Percentiles rank a stretch among this genome's conserved stretches.
phyloP scores from a whole-genome alignment of 2,329 filamentous ascomycete genomes.

The Alternaria sp. region DNA sequence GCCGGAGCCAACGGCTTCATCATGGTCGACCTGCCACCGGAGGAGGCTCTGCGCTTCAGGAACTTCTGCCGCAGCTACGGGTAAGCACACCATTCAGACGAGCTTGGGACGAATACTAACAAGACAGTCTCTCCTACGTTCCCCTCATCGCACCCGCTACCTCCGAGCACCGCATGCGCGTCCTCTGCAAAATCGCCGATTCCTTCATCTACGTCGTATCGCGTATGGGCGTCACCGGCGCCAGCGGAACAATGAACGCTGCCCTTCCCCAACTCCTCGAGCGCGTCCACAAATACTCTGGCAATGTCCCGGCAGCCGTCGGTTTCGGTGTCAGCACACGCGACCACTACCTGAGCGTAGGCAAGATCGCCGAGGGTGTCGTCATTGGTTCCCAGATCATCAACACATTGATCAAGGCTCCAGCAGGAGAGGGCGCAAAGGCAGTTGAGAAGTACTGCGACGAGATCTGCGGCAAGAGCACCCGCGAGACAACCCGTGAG shows the following conservation, averaged over 20 bases:
- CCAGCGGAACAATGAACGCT: slow-evolving; percentile 79
- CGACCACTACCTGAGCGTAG: slow-evolving; percentile 89
- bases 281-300: slow-evolving; percentile 90
- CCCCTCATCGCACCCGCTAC: slow-evolving; percentile 96
- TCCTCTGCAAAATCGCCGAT: slow-evolving; percentile 94
- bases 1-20: slow-evolving; percentile 96
- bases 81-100: slow-evolving; percentile 53
- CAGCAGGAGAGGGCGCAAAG: slow-evolving; percentile 69
- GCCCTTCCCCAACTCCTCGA: slow-evolving; percentile 81
- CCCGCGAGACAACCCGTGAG: slow-evolving; percentile 64
- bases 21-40: slow-evolving; percentile 91
- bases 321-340: slow-evolving; percentile 96
- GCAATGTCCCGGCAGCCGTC: slow-evolving; percentile 86
- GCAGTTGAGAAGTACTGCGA: slow-evolving; percentile 87
- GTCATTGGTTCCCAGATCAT: slow-evolving; percentile 97
- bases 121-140: slow-evolving; percentile 80
- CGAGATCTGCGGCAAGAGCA: slow-evolving; percentile 67
- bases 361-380: slow-evolving; percentile 85
- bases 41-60: slow-evolving; percentile 93
- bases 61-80: slow-evolving; percentile 79
- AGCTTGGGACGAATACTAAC: slow-evolving; percentile 15
- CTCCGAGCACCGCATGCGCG: slow-evolving; percentile 89
- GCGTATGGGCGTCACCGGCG: slow-evolving; percentile 94
- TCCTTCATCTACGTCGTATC: slow-evolving; percentile 99
- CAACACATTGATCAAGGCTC: slow-evolving; percentile 74